Percentiles rank a stretch among this genome's conserved stretches.
These are phyloP conservation scores for Ophiosphaerella narmari DNA, from an alignment of 2,329 filamentous ascomycete genomes.

Conservation along the genomic window DNA sequence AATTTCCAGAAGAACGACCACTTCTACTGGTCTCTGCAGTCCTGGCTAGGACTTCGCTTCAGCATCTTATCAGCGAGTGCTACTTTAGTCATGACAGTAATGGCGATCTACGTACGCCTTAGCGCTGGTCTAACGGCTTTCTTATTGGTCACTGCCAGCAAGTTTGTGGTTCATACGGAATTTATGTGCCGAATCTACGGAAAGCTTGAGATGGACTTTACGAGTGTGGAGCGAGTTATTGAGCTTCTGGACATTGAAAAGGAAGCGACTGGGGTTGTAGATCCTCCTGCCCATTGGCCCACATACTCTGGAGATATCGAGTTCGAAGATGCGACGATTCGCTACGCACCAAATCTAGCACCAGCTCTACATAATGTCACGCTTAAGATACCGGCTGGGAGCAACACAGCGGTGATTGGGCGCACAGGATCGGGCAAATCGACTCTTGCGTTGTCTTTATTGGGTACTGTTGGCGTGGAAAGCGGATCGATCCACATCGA, in stretches of 20 bases:
- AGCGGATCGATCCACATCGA: constrained; percentile 64
- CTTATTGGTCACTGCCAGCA: constrained; percentile 72
- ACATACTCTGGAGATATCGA: constrained; percentile 70
- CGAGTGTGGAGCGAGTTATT: constrained; percentile 84
- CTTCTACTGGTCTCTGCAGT: constrained; percentile 87
- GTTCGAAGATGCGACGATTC: constrained; percentile 77
- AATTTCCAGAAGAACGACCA: constrained; percentile 94
- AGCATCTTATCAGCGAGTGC: constrained; percentile 72
- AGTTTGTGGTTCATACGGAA: constrained; percentile 71
- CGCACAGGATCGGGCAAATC: constrained; percentile 80
- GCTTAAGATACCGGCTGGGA: constrained; percentile 76
- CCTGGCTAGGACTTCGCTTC: constrained; percentile 83
- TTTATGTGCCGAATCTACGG: constrained; percentile 79
- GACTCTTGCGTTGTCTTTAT: constrained; percentile 68
- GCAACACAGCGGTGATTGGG: constrained; percentile 78
- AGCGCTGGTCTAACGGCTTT: constrained; percentile 82
- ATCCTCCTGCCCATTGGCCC: constrained; percentile 79
- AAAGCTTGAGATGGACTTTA: constrained; percentile 87
- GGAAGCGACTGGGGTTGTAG: constrained; percentile 68
- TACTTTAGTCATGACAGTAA: constrained; percentile 72
- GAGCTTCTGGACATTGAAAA: constrained; percentile 79
- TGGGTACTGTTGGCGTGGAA: constrained; percentile 59
- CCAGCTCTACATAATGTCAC: constrained; percentile 71
- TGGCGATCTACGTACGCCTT: constrained; percentile 76
- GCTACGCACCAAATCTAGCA: constrained; percentile 78